phyloP scores from a whole-genome alignment of 805 yeast species.

The Myxozyma kluyveri region DNA sequence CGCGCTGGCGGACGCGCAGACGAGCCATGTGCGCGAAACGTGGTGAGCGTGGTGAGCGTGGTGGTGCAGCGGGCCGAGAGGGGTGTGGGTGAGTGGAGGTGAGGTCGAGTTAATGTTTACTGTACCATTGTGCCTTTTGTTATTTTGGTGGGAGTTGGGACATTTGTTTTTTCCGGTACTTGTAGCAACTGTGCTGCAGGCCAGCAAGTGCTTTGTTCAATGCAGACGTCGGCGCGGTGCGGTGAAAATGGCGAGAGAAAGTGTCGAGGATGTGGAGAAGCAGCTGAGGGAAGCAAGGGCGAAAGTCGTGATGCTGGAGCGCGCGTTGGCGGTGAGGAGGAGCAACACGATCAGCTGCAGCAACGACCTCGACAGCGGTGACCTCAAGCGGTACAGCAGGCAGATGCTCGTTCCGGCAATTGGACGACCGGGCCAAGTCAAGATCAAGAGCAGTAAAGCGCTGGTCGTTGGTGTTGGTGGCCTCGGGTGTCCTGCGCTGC shows the following conservation, averaged over 20 bases:
- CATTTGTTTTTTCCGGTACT: too few relatives aligned
- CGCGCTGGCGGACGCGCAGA: background rate
- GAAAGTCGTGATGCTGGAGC: too few relatives aligned
- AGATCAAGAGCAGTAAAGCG: conserved; percentile 56
- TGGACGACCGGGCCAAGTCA: conserved; percentile 55
- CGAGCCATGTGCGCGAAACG: too few relatives aligned
- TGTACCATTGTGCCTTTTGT: too few relatives aligned
- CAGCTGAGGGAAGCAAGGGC: too few relatives aligned
- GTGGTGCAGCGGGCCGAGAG: background rate
- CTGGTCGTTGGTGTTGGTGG: conserved; percentile 97
- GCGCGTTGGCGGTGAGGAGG: background rate
- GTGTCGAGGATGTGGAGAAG: too few relatives aligned
- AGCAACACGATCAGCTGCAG: background rate
- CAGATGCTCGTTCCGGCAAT: conserved; percentile 90
- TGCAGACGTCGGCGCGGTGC: too few relatives aligned
- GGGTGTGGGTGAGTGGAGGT: background rate
- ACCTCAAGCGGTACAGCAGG: conserved; percentile 73
- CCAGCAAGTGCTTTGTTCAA: too few relatives aligned
- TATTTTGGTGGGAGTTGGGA: background rate
- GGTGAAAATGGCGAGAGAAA: too few relatives aligned
- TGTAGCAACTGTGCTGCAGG: too few relatives aligned
- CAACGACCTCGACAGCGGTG: background rate
- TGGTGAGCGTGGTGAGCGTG: too few relatives aligned
- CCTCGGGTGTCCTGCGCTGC: conserved; percentile 84
- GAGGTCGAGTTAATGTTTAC: background rate